These are phyloP conservation scores for Silene coronaria DNA, from an alignment of 179 eudicot species.

Conservation along the genomic window DNA sequence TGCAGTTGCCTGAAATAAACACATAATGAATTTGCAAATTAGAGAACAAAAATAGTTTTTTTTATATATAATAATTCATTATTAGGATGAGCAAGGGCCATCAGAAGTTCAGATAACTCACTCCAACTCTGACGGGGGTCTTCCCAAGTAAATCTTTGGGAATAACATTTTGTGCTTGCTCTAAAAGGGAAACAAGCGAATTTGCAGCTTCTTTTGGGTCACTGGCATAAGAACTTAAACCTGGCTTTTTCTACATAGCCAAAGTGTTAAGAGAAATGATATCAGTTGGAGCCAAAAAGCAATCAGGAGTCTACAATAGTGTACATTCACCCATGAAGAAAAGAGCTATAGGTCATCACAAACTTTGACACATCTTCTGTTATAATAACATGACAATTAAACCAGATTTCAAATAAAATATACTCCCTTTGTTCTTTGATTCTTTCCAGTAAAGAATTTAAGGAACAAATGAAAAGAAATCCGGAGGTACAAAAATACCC, in stretches of 20 bases:
- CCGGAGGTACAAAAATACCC: too few relatives aligned
- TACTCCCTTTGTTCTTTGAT: too few relatives aligned
- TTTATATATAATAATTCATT: background rate
- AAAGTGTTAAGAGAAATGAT: background rate
- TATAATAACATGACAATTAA: too few relatives aligned
- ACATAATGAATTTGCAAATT: background rate
- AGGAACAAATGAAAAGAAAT: too few relatives aligned
- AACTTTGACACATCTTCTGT: too few relatives aligned
- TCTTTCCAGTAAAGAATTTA: too few relatives aligned
- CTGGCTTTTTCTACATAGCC: conserved; percentile 63
- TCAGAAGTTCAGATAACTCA: conserved; percentile 36
- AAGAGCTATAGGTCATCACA: too few relatives aligned
- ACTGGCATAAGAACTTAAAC: conserved; percentile 73
- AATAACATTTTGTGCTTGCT: conserved; percentile 56
- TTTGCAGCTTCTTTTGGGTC: conserved; percentile 80
- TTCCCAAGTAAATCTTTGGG: conserved; percentile 56
- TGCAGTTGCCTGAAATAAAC: conserved; percentile 86
- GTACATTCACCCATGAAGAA: background rate
- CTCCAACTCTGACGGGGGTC: conserved; percentile 95
- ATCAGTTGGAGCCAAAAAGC: background rate
- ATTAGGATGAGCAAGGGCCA: background rate
- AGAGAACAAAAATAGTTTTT: background rate
- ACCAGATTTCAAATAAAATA: too few relatives aligned
- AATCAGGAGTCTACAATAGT: background rate
- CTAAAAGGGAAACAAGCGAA: conserved; percentile 57